Conservation (phyloP, 768 basidiomycete species). For the Tricholoma sp. region DNA sequence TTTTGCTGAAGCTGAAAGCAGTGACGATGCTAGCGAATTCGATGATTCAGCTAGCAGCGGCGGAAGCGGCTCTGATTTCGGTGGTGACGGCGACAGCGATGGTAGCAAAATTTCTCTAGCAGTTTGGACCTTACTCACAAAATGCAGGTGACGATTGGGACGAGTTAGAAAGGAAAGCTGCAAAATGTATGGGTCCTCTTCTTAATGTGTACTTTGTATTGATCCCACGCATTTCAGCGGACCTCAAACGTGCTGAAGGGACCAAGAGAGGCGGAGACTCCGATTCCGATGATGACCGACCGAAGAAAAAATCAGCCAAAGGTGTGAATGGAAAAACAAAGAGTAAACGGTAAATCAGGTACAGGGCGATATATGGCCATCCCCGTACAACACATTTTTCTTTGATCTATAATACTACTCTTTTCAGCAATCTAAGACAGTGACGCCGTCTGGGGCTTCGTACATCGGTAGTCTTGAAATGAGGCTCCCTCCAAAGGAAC, state of each 20-base stretch:
- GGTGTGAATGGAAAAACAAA: conserved; percentile 27
- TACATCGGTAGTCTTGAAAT: background rate
- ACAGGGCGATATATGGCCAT: background rate
- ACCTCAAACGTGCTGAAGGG: conserved; percentile 42
- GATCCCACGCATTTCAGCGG: conserved; percentile 33
- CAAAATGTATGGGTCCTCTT: conserved; percentile 56
- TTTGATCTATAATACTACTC: background rate
- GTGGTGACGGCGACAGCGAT: conserved; percentile 51
- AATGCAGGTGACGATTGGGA: conserved; percentile 88
- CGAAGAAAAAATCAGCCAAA: conserved; percentile 43
- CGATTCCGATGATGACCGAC: conserved; percentile 45
- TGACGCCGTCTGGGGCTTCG: background rate
- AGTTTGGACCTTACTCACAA: conserved; percentile 7
- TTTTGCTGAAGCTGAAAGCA: conserved; percentile 48
- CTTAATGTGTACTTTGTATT: background rate
- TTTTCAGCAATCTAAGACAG: background rate
- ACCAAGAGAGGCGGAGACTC: conserved; percentile 39
- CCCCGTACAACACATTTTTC: background rate
- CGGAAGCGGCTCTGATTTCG: conserved; percentile 66
- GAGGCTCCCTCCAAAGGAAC: conserved; percentile 43
- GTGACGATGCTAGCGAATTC: conserved; percentile 61
- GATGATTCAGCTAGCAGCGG: conserved; percentile 60
- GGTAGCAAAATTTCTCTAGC: conserved; percentile 34
- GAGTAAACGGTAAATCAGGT: conserved; percentile 23
- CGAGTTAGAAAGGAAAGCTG: conserved; percentile 87